Conservation (phyloP, 2,329 filamentous ascomycete species). For the Exophiala aquamarina region DNA sequence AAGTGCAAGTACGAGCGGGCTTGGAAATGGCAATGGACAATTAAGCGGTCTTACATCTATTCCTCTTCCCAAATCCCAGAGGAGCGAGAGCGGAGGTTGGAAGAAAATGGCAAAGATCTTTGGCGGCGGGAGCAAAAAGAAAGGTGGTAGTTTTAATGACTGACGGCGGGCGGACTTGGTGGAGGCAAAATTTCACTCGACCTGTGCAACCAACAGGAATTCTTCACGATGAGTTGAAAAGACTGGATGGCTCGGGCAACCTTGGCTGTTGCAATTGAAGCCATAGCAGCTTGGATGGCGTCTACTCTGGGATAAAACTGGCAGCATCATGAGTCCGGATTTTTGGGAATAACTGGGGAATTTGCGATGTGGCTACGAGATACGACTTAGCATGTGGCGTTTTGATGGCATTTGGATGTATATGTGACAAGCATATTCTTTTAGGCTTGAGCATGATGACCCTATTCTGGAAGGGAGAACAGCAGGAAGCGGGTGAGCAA, state of each 20-base stretch:
- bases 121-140: slow-evolving; percentile 29
- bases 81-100: slow-evolving; percentile 47
- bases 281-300: slow-evolving; percentile 6
- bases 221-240: background rate
- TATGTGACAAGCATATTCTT: background rate
- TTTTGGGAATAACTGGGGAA: slow-evolving; percentile 5
- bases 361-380: slow-evolving; percentile 24
- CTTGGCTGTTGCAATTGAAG: slow-evolving; percentile 4
- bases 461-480: background rate
- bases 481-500: background rate
- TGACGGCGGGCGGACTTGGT: slow-evolving; percentile 17
- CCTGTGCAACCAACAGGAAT: background rate
- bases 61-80: slow-evolving; percentile 41
- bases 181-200: background rate
- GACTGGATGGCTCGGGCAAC: background rate
- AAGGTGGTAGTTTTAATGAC: slow-evolving; percentile 26
- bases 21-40: slow-evolving; percentile 1
- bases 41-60: slow-evolving; percentile 18
- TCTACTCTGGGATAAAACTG: slow-evolving; percentile 10
- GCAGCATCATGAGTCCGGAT: slow-evolving; percentile 12
- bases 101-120: slow-evolving; percentile 55
- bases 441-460: background rate
- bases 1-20: slow-evolving; percentile 19
- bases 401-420: slow-evolving; percentile 4
- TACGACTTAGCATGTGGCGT: slow-evolving; percentile 24